Percentiles rank a stretch among this genome's conserved stretches.
Conservation (phyloP, 2,329 filamentous ascomycete genomes). For the Chaetomium olivaceum region DNA sequence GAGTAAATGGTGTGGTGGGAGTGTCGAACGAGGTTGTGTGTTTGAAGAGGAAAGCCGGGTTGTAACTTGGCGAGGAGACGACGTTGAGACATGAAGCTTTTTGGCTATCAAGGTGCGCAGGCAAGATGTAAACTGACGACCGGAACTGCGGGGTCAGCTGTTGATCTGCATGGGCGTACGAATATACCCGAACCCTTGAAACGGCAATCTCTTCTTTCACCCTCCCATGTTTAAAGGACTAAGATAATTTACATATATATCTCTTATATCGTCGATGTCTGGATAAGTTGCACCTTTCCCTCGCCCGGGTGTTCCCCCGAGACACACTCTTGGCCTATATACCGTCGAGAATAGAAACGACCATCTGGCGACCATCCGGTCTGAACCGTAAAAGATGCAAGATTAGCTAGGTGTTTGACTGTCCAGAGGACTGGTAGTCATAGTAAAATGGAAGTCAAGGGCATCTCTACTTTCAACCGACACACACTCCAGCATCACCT, state of each 20-base stretch:
- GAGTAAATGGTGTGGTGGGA: not conserved
- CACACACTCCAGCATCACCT: too few species aligned
- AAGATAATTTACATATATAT: not conserved
- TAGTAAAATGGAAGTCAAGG: too few species aligned
- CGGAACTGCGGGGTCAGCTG: constrained; percentile 30
- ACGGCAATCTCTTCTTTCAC: not conserved
- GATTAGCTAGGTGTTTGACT: too few species aligned
- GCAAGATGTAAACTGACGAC: not conserved
- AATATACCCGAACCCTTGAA: not conserved
- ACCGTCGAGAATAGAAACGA: too few species aligned
- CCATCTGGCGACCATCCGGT: too few species aligned
- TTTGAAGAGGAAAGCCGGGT: not conserved
- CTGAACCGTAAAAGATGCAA: too few species aligned
- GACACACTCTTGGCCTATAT: too few species aligned
- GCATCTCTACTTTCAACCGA: too few species aligned
- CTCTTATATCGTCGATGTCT: too few species aligned
- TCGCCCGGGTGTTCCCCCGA: not conserved
- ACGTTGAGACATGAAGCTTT: not conserved
- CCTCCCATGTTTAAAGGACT: not conserved
- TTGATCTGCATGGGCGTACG: not conserved
- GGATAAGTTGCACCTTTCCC: not conserved
- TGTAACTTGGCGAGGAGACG: not conserved
- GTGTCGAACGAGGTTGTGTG: not conserved
- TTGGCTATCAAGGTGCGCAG: not conserved
- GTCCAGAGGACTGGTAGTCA: too few species aligned